Conservation (phyloP, 2,329 filamentous ascomycete genomes). For the Sarocladium strictum region DNA sequence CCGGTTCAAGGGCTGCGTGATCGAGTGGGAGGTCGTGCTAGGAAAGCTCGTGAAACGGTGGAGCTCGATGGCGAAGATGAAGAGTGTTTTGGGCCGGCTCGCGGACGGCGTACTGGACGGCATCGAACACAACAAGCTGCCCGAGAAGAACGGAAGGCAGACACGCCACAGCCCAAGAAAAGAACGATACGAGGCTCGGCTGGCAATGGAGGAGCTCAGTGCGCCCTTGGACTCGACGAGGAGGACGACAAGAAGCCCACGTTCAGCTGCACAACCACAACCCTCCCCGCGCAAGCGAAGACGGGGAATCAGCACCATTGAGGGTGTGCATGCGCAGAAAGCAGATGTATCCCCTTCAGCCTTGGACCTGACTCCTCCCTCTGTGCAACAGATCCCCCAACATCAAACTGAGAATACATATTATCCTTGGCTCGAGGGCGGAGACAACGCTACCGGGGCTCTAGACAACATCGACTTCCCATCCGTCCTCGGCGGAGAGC, state of each 20-base stretch:
- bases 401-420: not conserved
- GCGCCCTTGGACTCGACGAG: not conserved
- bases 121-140: conserved; percentile 11
- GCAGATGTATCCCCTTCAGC: not conserved
- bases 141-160: not conserved
- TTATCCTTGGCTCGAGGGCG: not conserved
- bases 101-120: conserved; percentile 13
- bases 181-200: not conserved
- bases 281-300: not conserved
- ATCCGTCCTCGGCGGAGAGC: conserved; percentile 8
- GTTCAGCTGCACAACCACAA: not conserved
- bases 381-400: not conserved
- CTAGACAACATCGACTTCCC: conserved; percentile 9
- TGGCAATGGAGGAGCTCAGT: conserved; percentile 3
- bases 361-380: not conserved
- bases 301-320: not conserved
- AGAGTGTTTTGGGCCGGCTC: conserved; percentile 11
- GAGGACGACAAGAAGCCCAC: conserved; percentile 2
- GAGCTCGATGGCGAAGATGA: conserved; percentile 12
- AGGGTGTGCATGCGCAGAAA: not conserved
- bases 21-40: conserved; percentile 17
- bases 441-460: not conserved
- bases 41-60: conserved; percentile 15
- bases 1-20: conserved; percentile 17
- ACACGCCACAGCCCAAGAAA: not conserved